Evolutionary conservation across 1,139 yeast genomes (phyloP).

Genomic region (Yamadazyma taylorii): DNA sequence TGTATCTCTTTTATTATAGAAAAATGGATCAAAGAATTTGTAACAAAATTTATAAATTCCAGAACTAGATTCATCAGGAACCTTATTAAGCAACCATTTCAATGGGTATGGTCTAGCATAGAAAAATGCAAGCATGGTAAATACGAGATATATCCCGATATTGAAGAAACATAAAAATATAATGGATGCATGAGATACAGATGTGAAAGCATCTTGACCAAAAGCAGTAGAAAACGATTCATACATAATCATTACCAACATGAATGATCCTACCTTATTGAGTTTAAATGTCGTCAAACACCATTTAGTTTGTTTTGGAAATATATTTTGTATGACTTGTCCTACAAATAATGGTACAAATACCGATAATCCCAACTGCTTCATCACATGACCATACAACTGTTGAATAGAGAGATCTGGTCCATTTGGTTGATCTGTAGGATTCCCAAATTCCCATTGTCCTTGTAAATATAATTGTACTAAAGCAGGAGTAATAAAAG

Average conservation of each 20-base stretch:
- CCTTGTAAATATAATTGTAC: conserved; percentile 67
- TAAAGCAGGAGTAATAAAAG: conserved; percentile 82
- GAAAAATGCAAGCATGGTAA: conserved; percentile 60
- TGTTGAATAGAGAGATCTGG: conserved; percentile 45
- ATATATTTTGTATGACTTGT: conserved; percentile 70
- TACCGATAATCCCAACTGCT: conserved; percentile 80
- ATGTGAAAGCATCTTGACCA: conserved; percentile 72
- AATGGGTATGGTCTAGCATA: conserved; percentile 64
- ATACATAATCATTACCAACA: conserved; percentile 78
- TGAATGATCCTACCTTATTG: conserved; percentile 72
- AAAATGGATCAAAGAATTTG: conserved; percentile 59
- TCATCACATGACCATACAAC: conserved; percentile 77
- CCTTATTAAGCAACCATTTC: conserved; percentile 37
- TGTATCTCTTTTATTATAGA: conserved; percentile 68
- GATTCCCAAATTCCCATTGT: conserved; percentile 79
- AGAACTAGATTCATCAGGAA: conserved; percentile 48
- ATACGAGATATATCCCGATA: conserved; percentile 71
- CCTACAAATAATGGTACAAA: conserved; percentile 89
- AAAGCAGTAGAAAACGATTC: conserved; percentile 88
- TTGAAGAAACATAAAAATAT: conserved; percentile 80
- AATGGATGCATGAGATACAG: conserved; percentile 66
- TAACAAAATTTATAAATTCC: conserved; percentile 40
- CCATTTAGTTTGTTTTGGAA: conserved; percentile 66
- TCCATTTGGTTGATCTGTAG: conserved; percentile 51
- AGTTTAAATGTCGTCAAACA: conserved; percentile 57